Conservation (phyloP, 139 green algal species). For the Zygnema cylindricum region DNA sequence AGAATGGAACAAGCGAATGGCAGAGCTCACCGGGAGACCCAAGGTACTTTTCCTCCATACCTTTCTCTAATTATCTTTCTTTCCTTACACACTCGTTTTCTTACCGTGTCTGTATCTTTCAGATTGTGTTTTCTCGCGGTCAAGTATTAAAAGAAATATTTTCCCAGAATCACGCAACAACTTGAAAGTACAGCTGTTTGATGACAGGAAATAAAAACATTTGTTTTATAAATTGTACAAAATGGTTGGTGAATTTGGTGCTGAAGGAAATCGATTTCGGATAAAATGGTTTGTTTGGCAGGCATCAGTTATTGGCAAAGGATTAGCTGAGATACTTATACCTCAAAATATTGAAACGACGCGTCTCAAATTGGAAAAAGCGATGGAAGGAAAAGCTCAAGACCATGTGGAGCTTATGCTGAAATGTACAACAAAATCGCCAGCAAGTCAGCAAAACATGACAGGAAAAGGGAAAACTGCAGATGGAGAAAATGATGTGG, state of each 20-base stretch:
- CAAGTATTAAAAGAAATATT: no score
- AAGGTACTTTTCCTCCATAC: no score
- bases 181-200: no score
- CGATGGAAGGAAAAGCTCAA: slow-evolving; percentile 26
- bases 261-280: no score
- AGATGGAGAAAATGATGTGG: slow-evolving; percentile 7
- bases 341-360: not conserved
- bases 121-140: no score
- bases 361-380: not conserved
- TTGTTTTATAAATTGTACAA: no score
- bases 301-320: slow-evolving; percentile 38
- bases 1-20: slow-evolving; percentile 45
- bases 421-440: slow-evolving; percentile 11
- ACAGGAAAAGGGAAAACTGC: slow-evolving; percentile 9
- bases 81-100: not conserved
- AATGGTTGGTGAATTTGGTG: no score
- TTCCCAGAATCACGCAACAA: no score
- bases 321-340: slow-evolving; percentile 10
- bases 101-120: not conserved
- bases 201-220: no score
- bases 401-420: slow-evolving; percentile 38
- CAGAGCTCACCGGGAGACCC: slow-evolving; percentile 31
- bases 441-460: not conserved
- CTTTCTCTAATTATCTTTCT: not conserved
- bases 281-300: slow-evolving; percentile 23